Base-by-base conservation (phyloP, 2,329 filamentous ascomycete genomes). In the Trichophyton benhamiae region DNA sequence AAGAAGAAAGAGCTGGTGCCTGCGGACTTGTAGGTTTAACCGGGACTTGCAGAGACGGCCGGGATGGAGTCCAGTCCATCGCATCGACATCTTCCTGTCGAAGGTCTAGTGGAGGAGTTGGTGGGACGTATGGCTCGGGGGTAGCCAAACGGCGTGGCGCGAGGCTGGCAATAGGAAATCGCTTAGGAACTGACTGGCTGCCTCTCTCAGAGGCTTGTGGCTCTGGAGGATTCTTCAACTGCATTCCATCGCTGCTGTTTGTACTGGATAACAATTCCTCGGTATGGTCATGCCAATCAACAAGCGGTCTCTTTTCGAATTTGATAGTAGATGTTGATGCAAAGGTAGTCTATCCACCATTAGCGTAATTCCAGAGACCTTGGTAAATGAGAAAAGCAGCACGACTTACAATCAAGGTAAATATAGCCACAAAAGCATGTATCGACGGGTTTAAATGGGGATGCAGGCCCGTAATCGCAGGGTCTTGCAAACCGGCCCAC, bases 51-150 rank as follows among this genome's bases (percentile, higher is more conserved):
- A 75, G 68, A 20, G 72, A 64, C 60, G 73, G 69, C 46, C 75
- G 71, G 41, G 77, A 76, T n/a, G 78, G 78, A 38, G 75, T 76
- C 78, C 78, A 80, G 63, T 80, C 78, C 78, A 80, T 80, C 48
- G 71, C 72, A 63, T 78, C 76, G 17, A 66, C 68, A 22, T 66
- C 65, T 41, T 70, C 68, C 27, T 66, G 63, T 11, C 67, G 66
- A 36, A 64, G 65, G 58, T 76, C 75, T 3, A 72, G 71, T 13
- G 74, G 73, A 58, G 72, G 73, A 20, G 74, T 75, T 20, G 72
- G 68, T 55, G 69, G 68, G 58, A 74, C 69, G 38, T 68, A 61
- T n/a, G 65, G 58, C 25, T 65, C 61, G 36, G 65, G 62, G 13
- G 64, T 64, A 20, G 67, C 63, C 53, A 68, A 61, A 38, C 59